A percentile compares a stretch with the other conserved stretches of the same genome.
phyloP scores from a whole-genome alignment of 177 flowering plant genomes.

The Telopea speciosissima region DNA sequence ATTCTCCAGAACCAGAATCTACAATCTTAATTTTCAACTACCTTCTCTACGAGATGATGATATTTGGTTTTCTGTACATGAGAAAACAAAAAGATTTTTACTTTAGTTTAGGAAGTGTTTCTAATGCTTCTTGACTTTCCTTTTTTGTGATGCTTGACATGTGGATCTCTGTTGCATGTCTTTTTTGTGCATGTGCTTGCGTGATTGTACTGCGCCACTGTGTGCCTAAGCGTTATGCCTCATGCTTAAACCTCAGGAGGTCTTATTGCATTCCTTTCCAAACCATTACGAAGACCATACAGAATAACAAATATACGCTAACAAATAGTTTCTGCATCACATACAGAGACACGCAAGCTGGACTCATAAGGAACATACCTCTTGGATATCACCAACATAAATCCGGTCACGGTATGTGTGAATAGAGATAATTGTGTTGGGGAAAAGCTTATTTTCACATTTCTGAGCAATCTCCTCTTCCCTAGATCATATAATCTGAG shows the following conservation, averaged over 20 bases:
- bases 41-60: background rate
- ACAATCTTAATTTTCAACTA: too few relatives aligned
- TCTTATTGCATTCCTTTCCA: background rate
- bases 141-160: background rate
- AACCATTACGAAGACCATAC: background rate
- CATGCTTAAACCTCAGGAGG: background rate
- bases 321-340: background rate
- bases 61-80: background rate
- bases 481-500: constrained; percentile 96
- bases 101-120: background rate
- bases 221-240: background rate
- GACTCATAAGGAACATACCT: constrained; percentile 45
- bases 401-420: constrained; percentile 95
- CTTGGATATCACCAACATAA: constrained; percentile 96
- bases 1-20: background rate
- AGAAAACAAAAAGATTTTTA: background rate
- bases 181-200: too few relatives aligned
- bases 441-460: constrained; percentile 98
- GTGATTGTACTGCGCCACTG: background rate
- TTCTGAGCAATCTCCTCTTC: constrained; percentile 75
- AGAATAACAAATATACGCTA: background rate
- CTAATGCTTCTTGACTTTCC: background rate
- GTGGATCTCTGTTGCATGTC: background rate
- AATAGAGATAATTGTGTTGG: constrained; percentile 75
- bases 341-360: background rate